These are phyloP conservation scores for Plectranthus barbatus DNA, from an alignment of 257 asterid genomes.

Conservation along the genomic window DNA sequence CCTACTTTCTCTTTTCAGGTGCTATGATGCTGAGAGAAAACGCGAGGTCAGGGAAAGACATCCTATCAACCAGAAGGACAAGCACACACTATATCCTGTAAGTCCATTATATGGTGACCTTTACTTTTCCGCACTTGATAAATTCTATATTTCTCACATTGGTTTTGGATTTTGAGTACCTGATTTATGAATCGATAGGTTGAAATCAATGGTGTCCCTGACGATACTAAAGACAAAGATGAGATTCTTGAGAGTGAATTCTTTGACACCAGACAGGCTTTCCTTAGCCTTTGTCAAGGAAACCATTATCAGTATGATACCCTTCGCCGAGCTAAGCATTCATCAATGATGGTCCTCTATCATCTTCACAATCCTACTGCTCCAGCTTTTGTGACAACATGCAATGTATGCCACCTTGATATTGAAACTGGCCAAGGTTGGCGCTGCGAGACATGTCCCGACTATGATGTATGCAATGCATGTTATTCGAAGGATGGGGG, in stretches of 20 bases:
- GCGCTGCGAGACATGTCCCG: conserved; percentile 95
- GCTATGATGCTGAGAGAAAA: conserved; percentile 75
- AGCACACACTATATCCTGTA: conserved; percentile 66
- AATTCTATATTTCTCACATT: neutral
- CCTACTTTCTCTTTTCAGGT: conserved; percentile 36
- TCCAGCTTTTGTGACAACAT: conserved; percentile 82
- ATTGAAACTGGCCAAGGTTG: conserved; percentile 96
- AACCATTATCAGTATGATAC: conserved; percentile 97
- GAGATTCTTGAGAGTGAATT: conserved; percentile 96
- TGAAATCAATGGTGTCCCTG: conserved; percentile 53
- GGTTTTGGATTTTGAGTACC: conserved; percentile 8
- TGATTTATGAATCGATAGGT: conserved; percentile 38
- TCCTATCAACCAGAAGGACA: conserved; percentile 78
- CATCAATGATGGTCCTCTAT: conserved; percentile 98
- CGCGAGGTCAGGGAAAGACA: conserved; percentile 90
- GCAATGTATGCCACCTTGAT: conserved; percentile 73
- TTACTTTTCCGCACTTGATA: neutral
- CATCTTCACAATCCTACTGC: conserved; percentile 99
- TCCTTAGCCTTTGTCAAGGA: conserved; percentile 96
- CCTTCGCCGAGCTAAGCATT: conserved; percentile 96
- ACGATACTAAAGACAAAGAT: conserved; percentile 80
- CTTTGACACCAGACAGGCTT: conserved; percentile 98
- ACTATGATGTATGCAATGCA: conserved; percentile 77
- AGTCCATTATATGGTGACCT: conserved; percentile 15
- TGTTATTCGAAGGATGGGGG: conserved; percentile 85